These are phyloP conservation scores for Solanum chacoense DNA, from an alignment of 305 asterid genomes.

Conservation along the genomic window DNA sequence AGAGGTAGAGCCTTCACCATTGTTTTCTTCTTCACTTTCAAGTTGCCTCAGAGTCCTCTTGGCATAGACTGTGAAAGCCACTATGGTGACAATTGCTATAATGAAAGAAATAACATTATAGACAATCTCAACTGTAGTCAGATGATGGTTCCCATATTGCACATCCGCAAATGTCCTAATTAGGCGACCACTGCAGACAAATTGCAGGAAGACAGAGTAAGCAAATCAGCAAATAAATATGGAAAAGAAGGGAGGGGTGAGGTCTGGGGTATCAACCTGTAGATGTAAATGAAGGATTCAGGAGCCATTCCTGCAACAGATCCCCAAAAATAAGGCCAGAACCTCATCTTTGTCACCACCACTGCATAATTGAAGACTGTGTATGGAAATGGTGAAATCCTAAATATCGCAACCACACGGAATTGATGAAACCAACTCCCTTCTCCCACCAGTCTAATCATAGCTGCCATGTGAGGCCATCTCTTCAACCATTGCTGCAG, in stretches of 20 bases:
- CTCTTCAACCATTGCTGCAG: constrained; percentile 69
- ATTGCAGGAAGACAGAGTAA: neutral
- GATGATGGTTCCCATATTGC: constrained; percentile 41
- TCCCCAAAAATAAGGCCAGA: constrained; percentile 74
- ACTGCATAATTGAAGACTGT: constrained; percentile 67
- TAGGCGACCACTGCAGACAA: constrained; percentile 52
- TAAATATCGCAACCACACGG: constrained; percentile 54
- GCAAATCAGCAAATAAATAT: neutral
- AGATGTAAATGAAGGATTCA: constrained; percentile 69
- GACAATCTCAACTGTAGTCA: constrained; percentile 47
- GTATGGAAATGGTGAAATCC: constrained; percentile 69
- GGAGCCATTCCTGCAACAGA: constrained; percentile 75
- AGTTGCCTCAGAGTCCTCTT: constrained; percentile 46
- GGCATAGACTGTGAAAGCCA: constrained; percentile 51
- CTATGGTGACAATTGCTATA: constrained; percentile 38
- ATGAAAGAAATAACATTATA: constrained; percentile 50
- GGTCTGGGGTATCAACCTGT: constrained; percentile 27
- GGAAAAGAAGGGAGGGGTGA: neutral
- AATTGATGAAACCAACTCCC: constrained; percentile 75
- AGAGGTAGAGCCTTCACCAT: constrained; percentile 8
- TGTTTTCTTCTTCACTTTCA: constrained; percentile 28
- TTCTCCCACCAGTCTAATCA: constrained; percentile 61
- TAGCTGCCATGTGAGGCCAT: constrained; percentile 65
- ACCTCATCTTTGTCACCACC: constrained; percentile 60
- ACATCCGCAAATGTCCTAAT: constrained; percentile 65